Conservation (phyloP, 352 stramenopile species). For the Phytopythium chamaehyphon region DNA sequence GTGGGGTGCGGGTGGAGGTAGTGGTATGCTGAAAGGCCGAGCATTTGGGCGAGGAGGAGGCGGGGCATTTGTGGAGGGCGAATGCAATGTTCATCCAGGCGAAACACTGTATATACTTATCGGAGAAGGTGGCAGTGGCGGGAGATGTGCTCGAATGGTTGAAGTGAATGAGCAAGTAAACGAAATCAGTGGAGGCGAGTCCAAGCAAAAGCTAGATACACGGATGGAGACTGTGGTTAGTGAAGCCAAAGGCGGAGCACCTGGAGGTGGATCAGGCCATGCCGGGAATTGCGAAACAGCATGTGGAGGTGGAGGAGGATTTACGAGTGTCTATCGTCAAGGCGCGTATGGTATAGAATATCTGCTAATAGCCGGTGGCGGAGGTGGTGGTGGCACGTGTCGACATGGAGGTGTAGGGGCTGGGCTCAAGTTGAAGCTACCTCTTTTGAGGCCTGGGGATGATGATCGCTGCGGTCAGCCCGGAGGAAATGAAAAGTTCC, state of each 20-base stretch:
- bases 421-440: slow-evolving; percentile 10
- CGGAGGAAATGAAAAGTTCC: slow-evolving; percentile 19
- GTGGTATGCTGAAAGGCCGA: slow-evolving; percentile 46
- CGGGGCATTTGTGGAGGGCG: slow-evolving; percentile 61
- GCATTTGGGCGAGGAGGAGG: slow-evolving; percentile 51
- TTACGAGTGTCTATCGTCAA: slow-evolving; percentile 66
- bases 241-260: slow-evolving; percentile 32
- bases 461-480: slow-evolving; percentile 49
- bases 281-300: slow-evolving; percentile 68
- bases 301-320: slow-evolving; percentile 62
- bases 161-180: slow-evolving; percentile 22
- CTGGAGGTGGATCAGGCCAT: slow-evolving; percentile 54
- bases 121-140: slow-evolving; percentile 39
- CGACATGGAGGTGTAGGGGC: slow-evolving; percentile 50
- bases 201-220: slow-evolving; percentile 15
- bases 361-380: slow-evolving; percentile 57
- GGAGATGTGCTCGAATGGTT: slow-evolving; percentile 38
- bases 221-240: slow-evolving; percentile 44
- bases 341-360: slow-evolving; percentile 64
- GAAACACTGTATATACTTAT: slow-evolving; percentile 65
- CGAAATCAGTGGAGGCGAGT: slow-evolving; percentile 7
- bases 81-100: slow-evolving; percentile 54
- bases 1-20: slow-evolving; percentile 70
- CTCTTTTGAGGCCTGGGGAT: slow-evolving; percentile 25
- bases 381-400: slow-evolving; percentile 66